Conservation (phyloP, 2,329 filamentous ascomycete species). For the Stenocarpella maydis region DNA sequence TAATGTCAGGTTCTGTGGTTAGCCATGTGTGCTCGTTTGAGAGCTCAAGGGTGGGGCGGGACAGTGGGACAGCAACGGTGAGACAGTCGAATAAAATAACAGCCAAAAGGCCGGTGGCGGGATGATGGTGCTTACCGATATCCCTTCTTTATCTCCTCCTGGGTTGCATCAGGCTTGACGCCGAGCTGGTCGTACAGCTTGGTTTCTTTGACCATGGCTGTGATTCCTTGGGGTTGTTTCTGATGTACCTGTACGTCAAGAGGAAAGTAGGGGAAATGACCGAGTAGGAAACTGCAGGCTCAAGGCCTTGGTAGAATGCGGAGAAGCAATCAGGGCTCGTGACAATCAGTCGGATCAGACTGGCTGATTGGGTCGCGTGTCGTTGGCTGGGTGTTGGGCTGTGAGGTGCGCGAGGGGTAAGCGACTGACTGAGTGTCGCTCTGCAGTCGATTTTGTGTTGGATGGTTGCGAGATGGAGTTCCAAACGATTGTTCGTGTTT, state of each 20-base stretch:
- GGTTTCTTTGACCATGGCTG: constrained; percentile 88
- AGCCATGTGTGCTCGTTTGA: constrained; percentile 39
- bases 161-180: constrained; percentile 79
- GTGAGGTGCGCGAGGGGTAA: neutral
- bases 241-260: neutral
- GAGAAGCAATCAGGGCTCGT: constrained; percentile 20
- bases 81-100: neutral
- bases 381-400: constrained; percentile 6
- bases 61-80: neutral
- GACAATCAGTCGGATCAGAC: constrained; percentile 18
- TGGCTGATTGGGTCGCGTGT: constrained; percentile 18
- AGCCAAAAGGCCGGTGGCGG: neutral
- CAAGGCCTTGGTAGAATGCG: constrained; percentile 16
- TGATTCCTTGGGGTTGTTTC: neutral
- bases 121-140: constrained; percentile 73
- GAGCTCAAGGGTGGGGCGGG: neutral
- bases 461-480: constrained; percentile 1
- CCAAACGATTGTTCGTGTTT: neutral
- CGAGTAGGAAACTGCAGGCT: constrained; percentile 13
- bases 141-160: constrained; percentile 97
- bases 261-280: neutral
- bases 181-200: constrained; percentile 91
- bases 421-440: constrained; percentile 15
- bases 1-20: constrained; percentile 49
- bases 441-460: neutral